phyloP scores from a whole-genome alignment of 768 basidiomycete genomes.

The Rhizopogon roseolus region DNA sequence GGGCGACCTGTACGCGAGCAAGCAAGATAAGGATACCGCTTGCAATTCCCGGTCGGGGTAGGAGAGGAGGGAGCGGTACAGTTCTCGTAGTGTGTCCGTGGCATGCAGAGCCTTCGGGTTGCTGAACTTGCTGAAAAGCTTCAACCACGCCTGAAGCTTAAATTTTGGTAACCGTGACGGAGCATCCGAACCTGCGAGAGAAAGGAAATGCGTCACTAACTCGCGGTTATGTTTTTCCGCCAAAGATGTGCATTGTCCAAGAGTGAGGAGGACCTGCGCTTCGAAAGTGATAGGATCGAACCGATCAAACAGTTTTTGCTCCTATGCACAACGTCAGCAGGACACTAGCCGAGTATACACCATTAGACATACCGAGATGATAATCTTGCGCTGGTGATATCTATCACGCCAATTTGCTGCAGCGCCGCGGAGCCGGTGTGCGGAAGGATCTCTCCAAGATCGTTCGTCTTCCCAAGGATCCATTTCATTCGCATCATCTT shows the following conservation, averaged over 20 bases:
- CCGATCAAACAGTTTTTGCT: slow-evolving; percentile 42
- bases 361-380: slow-evolving; percentile 27
- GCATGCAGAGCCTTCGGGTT: slow-evolving; percentile 89
- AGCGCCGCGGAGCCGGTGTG: slow-evolving; percentile 51
- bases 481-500: slow-evolving; percentile 16
- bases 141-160: slow-evolving; percentile 73
- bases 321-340: slow-evolving; percentile 19
- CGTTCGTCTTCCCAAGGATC: slow-evolving; percentile 62
- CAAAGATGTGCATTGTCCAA: slow-evolving; percentile 64
- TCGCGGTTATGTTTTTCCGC: slow-evolving; percentile 86
- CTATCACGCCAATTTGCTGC: slow-evolving; percentile 44
- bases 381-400: slow-evolving; percentile 23
- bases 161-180: slow-evolving; percentile 45
- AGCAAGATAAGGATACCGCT: slow-evolving; percentile 65
- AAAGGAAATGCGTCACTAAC: slow-evolving; percentile 82
- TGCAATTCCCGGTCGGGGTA: slow-evolving; percentile 83
- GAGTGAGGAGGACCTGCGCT: slow-evolving; percentile 65
- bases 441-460: slow-evolving; percentile 72
- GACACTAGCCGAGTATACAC: neutral
- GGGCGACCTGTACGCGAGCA: slow-evolving; percentile 78
- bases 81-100: slow-evolving; percentile 53
- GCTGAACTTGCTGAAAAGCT: slow-evolving; percentile 81
- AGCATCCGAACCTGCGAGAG: slow-evolving; percentile 35
- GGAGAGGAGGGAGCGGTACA: slow-evolving; percentile 76
- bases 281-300: slow-evolving; percentile 79